A percentile compares a stretch with the other conserved stretches of the same genome.
Evolutionary conservation across 768 basidiomycete genomes (phyloP).

Genomic region (Epithele typhae): DNA sequence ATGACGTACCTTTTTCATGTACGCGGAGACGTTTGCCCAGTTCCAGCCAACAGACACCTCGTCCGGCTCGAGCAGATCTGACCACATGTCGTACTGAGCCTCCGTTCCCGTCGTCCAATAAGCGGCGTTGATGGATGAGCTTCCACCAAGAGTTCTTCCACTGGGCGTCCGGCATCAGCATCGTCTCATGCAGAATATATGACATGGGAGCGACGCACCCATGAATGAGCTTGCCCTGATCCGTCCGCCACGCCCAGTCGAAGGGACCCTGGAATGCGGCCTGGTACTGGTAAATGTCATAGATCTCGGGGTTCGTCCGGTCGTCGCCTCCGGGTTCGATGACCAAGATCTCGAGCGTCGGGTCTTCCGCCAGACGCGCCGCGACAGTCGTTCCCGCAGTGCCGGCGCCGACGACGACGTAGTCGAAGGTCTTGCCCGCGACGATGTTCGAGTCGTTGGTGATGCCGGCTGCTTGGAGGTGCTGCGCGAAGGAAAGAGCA

Average conservation of each 20-base stretch:
- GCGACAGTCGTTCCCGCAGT: constrained; percentile 7
- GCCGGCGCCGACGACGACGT: constrained; percentile 12
- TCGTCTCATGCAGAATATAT: too few species aligned
- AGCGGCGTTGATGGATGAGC: constrained; percentile 20
- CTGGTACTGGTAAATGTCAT: constrained; percentile 42
- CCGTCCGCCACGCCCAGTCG: constrained; percentile 20
- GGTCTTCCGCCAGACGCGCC: constrained; percentile 10
- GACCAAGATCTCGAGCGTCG: constrained; percentile 1
- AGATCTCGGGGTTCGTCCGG: constrained; percentile 38
- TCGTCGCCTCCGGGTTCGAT: constrained; percentile 30
- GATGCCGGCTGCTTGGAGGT: too few species aligned
- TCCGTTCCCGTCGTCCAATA: neutral
- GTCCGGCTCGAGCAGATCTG: neutral
- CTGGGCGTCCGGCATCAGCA: constrained; percentile 17
- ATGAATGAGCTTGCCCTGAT: neutral
- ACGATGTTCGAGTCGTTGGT: neutral
- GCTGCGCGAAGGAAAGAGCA: too few species aligned
- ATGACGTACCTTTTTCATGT: constrained; percentile 18
- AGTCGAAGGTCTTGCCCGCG: constrained; percentile 8
- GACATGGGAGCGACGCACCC: constrained; percentile 31
- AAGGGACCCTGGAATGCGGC: constrained; percentile 40
- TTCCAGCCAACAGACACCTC: constrained; percentile 16
- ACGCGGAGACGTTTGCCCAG: constrained; percentile 20
- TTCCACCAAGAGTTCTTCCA: constrained; percentile 39
- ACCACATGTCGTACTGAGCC: constrained; percentile 17